Evolutionary conservation across 2,329 filamentous ascomycete species (phyloP).

Genomic region (Drechslerella dactyloides): DNA sequence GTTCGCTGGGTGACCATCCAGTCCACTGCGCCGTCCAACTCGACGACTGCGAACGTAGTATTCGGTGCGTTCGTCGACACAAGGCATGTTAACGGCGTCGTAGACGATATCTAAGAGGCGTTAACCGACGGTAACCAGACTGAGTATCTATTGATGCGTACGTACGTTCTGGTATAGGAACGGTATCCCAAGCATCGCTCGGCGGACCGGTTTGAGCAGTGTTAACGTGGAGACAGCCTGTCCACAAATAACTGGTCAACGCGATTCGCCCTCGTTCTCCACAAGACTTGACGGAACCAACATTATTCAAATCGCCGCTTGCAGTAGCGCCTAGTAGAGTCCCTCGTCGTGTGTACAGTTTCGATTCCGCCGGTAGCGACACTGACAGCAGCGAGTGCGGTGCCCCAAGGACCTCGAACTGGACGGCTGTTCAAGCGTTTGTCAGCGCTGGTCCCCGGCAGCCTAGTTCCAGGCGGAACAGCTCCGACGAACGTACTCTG

Average conservation of each 20-base stretch:
- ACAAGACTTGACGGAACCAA: slow-evolving; percentile 58
- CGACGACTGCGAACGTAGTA: slow-evolving; percentile 84
- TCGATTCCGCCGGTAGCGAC: slow-evolving; percentile 88
- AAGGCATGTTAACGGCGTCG: slow-evolving; percentile 83
- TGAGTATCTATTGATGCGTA: not conserved
- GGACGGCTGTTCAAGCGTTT: slow-evolving; percentile 70
- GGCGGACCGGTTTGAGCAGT: slow-evolving; percentile 79
- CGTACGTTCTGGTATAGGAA: slow-evolving; percentile 83
- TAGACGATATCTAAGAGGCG: slow-evolving; percentile 64
- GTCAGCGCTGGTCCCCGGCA: slow-evolving; percentile 8
- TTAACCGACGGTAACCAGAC: not conserved
- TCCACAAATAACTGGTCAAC: not conserved
- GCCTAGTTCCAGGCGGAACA: not conserved
- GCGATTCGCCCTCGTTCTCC: slow-evolving; percentile 16
- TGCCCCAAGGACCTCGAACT: slow-evolving; percentile 89
- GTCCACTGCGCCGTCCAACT: slow-evolving; percentile 90
- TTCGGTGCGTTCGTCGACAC: slow-evolving; percentile 85
- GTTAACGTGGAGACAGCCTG: slow-evolving; percentile 89
- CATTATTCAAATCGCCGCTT: slow-evolving; percentile 88
- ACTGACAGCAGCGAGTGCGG: slow-evolving; percentile 94
- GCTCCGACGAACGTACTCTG: slow-evolving; percentile 47
- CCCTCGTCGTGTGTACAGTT: slow-evolving; percentile 88
- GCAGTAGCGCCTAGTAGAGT: slow-evolving; percentile 77
- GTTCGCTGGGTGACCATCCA: slow-evolving; percentile 91
- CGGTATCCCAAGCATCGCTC: slow-evolving; percentile 81